phyloP scores from a whole-genome alignment of 345 rosid genomes.

The Clausena lansium region DNA sequence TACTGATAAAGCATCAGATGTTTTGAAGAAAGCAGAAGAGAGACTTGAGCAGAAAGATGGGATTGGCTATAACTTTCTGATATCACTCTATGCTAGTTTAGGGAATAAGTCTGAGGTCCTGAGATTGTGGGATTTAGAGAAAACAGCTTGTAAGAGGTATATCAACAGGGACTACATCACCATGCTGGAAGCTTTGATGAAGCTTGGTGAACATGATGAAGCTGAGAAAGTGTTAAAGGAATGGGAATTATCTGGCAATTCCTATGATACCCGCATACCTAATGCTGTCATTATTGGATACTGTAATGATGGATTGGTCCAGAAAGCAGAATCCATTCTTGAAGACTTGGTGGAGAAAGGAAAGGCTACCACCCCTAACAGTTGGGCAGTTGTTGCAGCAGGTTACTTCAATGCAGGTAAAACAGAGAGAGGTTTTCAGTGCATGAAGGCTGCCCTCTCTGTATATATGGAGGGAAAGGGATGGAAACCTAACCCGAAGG shows the following conservation, averaged over 20 bases:
- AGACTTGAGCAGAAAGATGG: slow-evolving; percentile 68
- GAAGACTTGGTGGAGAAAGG: slow-evolving; percentile 49
- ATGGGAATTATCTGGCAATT: slow-evolving; percentile 73
- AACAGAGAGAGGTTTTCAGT: slow-evolving; percentile 46
- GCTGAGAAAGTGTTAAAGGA: slow-evolving; percentile 61
- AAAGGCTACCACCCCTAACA: slow-evolving; percentile 44
- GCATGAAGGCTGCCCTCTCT: slow-evolving; percentile 53
- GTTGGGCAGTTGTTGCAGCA: slow-evolving; percentile 66
- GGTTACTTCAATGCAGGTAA: slow-evolving; percentile 45
- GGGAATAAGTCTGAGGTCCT: slow-evolving; percentile 60
- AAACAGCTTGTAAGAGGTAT: slow-evolving; percentile 54
- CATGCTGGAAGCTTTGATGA: slow-evolving; percentile 65
- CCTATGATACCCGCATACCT: slow-evolving; percentile 59
- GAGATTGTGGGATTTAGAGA: slow-evolving; percentile 69
- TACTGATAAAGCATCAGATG: slow-evolving; percentile 42
- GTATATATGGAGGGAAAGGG: slow-evolving; percentile 34
- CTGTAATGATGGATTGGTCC: slow-evolving; percentile 34
- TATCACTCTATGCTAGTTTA: slow-evolving; percentile 66
- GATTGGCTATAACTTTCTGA: slow-evolving; percentile 61
- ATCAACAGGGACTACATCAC: slow-evolving; percentile 64
- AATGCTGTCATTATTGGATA: slow-evolving; percentile 44
- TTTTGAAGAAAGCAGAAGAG: slow-evolving; percentile 59
- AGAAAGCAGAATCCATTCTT: slow-evolving; percentile 62
- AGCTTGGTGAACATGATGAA: slow-evolving; percentile 60
- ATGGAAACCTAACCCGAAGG: slow-evolving; percentile 56